Conservation (phyloP, 2,329 filamentous ascomycete species). For the Colletotrichum spaethianum region DNA sequence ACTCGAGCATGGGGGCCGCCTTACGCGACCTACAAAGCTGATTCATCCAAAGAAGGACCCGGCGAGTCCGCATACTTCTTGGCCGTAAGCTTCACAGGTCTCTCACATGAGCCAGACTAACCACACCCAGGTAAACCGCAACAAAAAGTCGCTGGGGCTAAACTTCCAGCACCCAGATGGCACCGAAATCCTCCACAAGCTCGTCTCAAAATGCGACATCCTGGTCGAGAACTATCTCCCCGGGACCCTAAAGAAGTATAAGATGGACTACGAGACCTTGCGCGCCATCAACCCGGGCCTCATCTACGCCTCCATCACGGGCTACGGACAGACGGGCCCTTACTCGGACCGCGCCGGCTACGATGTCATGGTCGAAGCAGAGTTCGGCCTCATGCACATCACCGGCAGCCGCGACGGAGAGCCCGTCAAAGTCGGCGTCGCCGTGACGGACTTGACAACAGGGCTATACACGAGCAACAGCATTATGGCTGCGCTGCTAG, state of each 20-base stretch:
- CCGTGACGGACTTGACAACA: constrained; percentile 95
- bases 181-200: constrained; percentile 87
- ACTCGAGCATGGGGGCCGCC: constrained; percentile 97
- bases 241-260: constrained; percentile 89
- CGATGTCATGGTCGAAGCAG: constrained; percentile 99
- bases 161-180: constrained; percentile 91
- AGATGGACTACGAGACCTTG: constrained; percentile 88
- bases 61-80: constrained; percentile 97
- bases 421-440: constrained; percentile 97
- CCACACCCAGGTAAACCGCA: constrained; percentile 83
- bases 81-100: constrained; percentile 68
- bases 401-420: constrained; percentile 90
- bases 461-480: constrained; percentile 95
- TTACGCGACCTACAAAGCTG: constrained; percentile 83
- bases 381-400: constrained; percentile 99
- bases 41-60: constrained; percentile 73
- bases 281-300: constrained; percentile 85
- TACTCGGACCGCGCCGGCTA: constrained; percentile 92
- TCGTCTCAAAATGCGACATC: constrained; percentile 89
- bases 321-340: constrained; percentile 95
- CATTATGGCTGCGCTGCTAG: constrained; percentile 93
- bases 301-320: constrained; percentile 96
- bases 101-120: background rate
- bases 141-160: constrained; percentile 94
- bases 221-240: constrained; percentile 98